Evolutionary conservation across 192 early-diverging fungal species (phyloP).

Genomic region (Thamnidium elegans): DNA sequence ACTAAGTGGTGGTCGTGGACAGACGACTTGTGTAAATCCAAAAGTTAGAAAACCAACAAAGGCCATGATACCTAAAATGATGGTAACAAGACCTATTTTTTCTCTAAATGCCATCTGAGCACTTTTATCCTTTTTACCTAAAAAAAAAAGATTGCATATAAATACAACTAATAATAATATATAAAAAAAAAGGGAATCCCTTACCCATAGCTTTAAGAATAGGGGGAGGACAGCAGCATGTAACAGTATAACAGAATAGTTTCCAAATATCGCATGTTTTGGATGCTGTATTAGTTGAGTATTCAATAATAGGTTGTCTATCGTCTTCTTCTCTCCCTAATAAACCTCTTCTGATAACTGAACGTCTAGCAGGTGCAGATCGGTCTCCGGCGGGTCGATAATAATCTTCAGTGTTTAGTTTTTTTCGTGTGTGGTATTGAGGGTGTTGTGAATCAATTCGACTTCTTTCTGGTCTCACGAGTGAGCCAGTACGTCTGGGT

Average conservation of each 20-base stretch:
- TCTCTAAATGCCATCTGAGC: slow-evolving; percentile 88
- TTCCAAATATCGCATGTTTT: slow-evolving; percentile 36
- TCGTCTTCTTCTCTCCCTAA: slow-evolving; percentile 19
- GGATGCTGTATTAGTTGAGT: slow-evolving; percentile 14
- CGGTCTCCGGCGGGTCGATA: slow-evolving; percentile 5
- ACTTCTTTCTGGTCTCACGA: slow-evolving; percentile 64
- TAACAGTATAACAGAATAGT: slow-evolving; percentile 46
- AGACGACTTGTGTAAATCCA: slow-evolving; percentile 70
- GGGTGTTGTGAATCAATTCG: slow-evolving; percentile 47
- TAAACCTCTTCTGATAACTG: slow-evolving; percentile 18
- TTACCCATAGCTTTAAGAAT: slow-evolving; percentile 43
- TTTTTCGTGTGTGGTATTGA: slow-evolving; percentile 40
- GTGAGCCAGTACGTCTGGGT: slow-evolving; percentile 52
- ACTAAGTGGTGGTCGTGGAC: slow-evolving; percentile 36
- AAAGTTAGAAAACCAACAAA: slow-evolving; percentile 85
- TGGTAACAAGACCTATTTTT: slow-evolving; percentile 82
- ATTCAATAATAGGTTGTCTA: slow-evolving; percentile 7
- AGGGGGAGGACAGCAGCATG: slow-evolving; percentile 47
- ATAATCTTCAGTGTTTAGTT: neutral
- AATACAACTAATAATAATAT: neutral
- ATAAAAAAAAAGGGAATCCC: neutral
- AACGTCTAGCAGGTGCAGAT: slow-evolving; percentile 9
- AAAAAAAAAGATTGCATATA: neutral
- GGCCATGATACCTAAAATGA: slow-evolving; percentile 73
- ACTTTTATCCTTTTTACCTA: slow-evolving; percentile 57